Evolutionary conservation across 2,329 filamentous ascomycete genomes (phyloP).

Genomic region (Rhexocercosporidium sp.): DNA sequence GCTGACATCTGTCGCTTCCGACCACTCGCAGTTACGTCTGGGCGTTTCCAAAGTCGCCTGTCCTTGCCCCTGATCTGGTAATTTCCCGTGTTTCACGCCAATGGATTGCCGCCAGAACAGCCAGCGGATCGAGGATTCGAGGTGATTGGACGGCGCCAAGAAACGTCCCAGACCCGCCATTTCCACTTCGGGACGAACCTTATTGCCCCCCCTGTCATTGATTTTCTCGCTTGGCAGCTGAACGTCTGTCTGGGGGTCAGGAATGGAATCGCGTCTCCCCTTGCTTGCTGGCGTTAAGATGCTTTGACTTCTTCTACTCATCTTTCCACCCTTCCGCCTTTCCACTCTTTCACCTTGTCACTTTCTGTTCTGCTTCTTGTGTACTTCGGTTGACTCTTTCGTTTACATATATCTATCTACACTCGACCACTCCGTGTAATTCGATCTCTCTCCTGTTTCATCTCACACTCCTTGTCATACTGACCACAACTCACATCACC

Average conservation of each 20-base stretch:
- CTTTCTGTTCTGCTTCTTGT: not conserved
- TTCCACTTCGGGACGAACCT: conserved; percentile 9
- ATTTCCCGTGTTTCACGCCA: conserved; percentile 7
- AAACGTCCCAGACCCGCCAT: not conserved
- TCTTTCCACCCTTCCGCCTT: not conserved
- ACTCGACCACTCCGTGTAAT: not conserved
- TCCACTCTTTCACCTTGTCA: not conserved
- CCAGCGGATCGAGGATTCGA: not conserved
- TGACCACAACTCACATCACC: not conserved
- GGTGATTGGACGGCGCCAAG: not conserved
- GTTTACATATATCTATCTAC: not conserved
- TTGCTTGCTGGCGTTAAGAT: not conserved
- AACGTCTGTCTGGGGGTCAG: conserved; percentile 4
- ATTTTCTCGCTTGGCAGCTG: conserved; percentile 2
- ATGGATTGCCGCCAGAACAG: not conserved
- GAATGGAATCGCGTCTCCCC: not conserved
- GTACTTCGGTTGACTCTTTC: not conserved
- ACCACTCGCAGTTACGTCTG: not conserved
- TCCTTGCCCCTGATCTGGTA: not conserved
- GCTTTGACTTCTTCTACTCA: not conserved
- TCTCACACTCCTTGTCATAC: not conserved
- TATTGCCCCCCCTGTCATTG: not conserved
- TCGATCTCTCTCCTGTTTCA: not conserved
- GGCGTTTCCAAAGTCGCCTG: not conserved
- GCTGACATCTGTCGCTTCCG: not conserved